Evolutionary conservation across 1,139 yeast species (phyloP).

Genomic region (Arxiozyma telluris): DNA sequence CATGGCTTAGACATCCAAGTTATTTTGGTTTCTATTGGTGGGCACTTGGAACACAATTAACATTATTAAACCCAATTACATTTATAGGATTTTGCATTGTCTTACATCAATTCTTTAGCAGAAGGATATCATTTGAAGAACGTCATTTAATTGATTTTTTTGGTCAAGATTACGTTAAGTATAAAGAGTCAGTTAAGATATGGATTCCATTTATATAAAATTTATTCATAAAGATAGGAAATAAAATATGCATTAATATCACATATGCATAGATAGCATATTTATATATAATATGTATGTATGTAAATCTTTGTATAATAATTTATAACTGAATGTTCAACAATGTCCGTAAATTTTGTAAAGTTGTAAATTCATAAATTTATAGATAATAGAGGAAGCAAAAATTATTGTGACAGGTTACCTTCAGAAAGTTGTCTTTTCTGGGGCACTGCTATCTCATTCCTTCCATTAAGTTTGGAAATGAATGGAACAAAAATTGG

Average conservation of each 20-base stretch:
- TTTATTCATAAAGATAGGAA: conserved; percentile 27
- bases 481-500: conserved; percentile 21
- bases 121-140: conserved; percentile 67
- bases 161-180: conserved; percentile 51
- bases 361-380: no score
- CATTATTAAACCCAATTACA: conserved; percentile 56
- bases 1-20: conserved; percentile 70
- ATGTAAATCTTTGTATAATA: background rate
- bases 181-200: conserved; percentile 42
- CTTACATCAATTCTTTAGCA: conserved; percentile 58
- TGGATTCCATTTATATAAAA: conserved; percentile 48
- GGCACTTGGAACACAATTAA: conserved; percentile 78
- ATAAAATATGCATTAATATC: background rate
- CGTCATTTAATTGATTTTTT: conserved; percentile 53
- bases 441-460: conserved; percentile 18
- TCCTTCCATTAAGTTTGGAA: conserved; percentile 11
- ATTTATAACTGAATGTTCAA: background rate
- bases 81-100: conserved; percentile 39
- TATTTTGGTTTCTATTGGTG: conserved; percentile 90
- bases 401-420: no score
- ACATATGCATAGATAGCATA: background rate
- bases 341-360: no score
- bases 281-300: background rate
- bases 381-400: background rate
- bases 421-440: conserved; percentile 15